These are phyloP conservation scores for Keithomyces neogunnii DNA, from an alignment of 2,329 filamentous ascomycete genomes.

Conservation along the genomic window DNA sequence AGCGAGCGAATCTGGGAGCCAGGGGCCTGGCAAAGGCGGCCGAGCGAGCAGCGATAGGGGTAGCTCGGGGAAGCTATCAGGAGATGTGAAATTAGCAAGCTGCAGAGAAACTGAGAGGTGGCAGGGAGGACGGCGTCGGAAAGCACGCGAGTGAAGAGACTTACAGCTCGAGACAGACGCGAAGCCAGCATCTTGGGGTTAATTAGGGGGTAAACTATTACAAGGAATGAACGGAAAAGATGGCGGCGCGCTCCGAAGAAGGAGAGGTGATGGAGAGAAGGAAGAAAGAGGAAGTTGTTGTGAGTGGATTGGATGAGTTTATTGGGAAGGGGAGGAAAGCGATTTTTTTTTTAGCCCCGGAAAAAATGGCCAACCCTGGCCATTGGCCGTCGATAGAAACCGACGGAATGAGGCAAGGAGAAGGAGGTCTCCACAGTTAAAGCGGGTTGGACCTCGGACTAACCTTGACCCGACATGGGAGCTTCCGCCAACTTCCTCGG, in stretches of 20 bases:
- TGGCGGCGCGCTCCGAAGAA: conserved; percentile 19
- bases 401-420: conserved; percentile 31
- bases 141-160: conserved; percentile 24
- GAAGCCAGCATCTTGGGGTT: conserved; percentile 60
- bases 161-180: conserved; percentile 67
- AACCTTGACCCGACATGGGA: conserved; percentile 16
- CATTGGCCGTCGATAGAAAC: conserved; percentile 27
- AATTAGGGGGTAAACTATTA: conserved; percentile 25
- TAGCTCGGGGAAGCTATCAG: conserved; percentile 66
- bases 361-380: conserved; percentile 22
- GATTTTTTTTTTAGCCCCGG: conserved; percentile 31
- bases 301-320: conserved; percentile 12
- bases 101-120: neutral
- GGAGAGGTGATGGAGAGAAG: conserved; percentile 20
- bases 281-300: conserved; percentile 15
- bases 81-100: conserved; percentile 12
- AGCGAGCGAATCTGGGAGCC: conserved; percentile 65
- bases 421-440: conserved; percentile 4
- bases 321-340: conserved; percentile 18
- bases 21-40: conserved; percentile 60
- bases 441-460: conserved; percentile 13
- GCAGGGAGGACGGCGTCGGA: neutral
- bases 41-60: conserved; percentile 58
- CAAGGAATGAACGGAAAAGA: conserved; percentile 21
- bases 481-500: neutral